Base-by-base conservation (phyloP, 2,329 filamentous ascomycete species). In the Phyllosticta citriasiana region DNA sequence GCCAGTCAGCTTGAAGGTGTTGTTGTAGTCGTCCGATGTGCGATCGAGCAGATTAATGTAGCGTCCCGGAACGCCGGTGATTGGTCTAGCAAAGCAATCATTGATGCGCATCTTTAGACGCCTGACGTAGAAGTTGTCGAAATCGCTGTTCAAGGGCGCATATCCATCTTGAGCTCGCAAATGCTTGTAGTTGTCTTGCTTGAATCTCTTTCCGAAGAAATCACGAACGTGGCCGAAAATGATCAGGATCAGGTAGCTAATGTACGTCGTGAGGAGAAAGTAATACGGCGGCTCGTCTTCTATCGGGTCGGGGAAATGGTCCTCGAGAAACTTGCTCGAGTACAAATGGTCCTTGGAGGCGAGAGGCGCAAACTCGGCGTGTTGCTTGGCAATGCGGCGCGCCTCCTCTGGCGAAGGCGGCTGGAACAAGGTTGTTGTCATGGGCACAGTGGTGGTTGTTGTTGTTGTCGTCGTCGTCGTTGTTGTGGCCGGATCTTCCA, bases 261-360 rank as follows among this genome's bases (percentile, higher is more conserved):
- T 90, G 80, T 99, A 99, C 70, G 94, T 99, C 40, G 94, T 97
- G 67, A 99, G 83, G 69, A 99, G 85, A 77, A 89, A 97, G 80
- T 92, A 97, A 78, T 97, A 97, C 19, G 93, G 91, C 52, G 94
- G 93, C 74, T 97, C 93, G 71, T 99, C 94, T 72, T 96, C 90
- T 63, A 97, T 80, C 4, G 93, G 92, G 47, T 91, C 84, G 54
- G 86, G 85, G 62, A 97, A 88, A 50, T 87, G 84, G 68, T 86
- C 84, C 67, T 92, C 93, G 64, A 88, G 85, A 73, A 95, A 91
- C 74, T 88, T 85, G 80, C 92, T 97, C 65, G 89, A 87, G 78
- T 97, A 96, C 71, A 89, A 84, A 76, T 99, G 93, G 69, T 82
- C 88, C 57, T 86, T 83, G 66, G 90, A 87, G 66, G 86, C 82